Percentiles rank a stretch among this genome's conserved stretches.
Conservation (phyloP, 495 filamentous ascomycete species). For the Neurospora sp. region DNA sequence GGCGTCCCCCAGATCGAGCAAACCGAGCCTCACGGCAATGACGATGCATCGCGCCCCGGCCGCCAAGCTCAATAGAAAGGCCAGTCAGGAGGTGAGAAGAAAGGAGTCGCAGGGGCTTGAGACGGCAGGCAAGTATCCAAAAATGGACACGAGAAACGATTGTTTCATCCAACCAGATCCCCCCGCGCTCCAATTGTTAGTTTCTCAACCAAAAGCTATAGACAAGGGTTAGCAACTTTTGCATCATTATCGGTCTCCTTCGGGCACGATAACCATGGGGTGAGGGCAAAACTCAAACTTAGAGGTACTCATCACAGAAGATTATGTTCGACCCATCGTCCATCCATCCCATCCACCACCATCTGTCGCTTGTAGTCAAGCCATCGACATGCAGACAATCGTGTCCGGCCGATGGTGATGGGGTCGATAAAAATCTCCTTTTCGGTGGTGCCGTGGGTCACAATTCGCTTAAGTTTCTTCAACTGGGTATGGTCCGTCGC, state of each 20-base stretch:
- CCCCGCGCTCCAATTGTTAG: not conserved
- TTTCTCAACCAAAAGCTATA: not conserved
- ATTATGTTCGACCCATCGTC: not conserved
- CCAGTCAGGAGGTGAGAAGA: not conserved
- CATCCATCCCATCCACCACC: not conserved
- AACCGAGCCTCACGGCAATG: not conserved
- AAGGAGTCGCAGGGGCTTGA: slow-evolving; percentile 8
- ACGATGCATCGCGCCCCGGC: not conserved
- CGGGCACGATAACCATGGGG: not conserved
- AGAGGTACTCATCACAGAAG: not conserved
- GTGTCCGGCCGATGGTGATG: not conserved
- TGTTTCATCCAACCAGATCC: slow-evolving; percentile 38
- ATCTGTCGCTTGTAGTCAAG: not conserved
- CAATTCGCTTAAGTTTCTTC: not conserved
- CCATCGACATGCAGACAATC: not conserved
- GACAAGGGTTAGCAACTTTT: not conserved
- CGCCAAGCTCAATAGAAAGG: not conserved
- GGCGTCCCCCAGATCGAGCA: not conserved
- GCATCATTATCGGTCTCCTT: not conserved
- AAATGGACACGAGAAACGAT: slow-evolving; percentile 45
- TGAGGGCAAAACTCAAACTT: not conserved
- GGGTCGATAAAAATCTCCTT: not conserved
- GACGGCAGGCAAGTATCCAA: slow-evolving; percentile 24
- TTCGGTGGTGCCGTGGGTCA: not conserved
- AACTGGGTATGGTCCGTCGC: not conserved